Conservation (phyloP, 2,329 filamentous ascomycete species). For the Fusarium caatingaense region DNA sequence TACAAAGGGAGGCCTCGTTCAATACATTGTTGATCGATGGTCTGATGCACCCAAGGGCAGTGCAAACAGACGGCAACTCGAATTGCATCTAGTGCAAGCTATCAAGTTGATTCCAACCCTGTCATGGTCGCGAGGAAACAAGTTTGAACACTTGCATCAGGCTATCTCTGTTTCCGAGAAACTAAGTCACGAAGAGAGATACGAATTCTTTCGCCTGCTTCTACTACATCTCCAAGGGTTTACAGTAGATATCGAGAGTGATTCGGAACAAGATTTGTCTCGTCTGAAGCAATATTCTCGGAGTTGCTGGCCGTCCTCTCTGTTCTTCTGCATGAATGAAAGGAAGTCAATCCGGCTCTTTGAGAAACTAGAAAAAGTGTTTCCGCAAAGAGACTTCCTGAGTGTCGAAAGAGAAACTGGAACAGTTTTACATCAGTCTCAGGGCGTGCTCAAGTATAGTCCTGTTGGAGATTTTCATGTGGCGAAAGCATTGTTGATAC, state of each 20-base stretch:
- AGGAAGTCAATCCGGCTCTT: conserved; percentile 29
- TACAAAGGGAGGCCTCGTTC: neutral
- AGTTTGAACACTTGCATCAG: neutral
- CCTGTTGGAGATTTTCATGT: conserved; percentile 30
- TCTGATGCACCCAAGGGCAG: neutral
- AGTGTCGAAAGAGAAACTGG: neutral
- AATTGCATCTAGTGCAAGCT: conserved; percentile 9
- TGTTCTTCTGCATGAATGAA: conserved; percentile 31
- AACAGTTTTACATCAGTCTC: conserved; percentile 23
- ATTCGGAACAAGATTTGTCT: conserved; percentile 3
- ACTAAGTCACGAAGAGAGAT: conserved; percentile 13
- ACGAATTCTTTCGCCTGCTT: conserved; percentile 41
- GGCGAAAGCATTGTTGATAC: conserved; percentile 24
- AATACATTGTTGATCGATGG: conserved; percentile 35
- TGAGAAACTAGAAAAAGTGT: conserved; percentile 23
- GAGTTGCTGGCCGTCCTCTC: conserved; percentile 20
- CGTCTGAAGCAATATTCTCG: conserved; percentile 3
- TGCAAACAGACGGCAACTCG: neutral
- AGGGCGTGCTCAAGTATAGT: conserved; percentile 3
- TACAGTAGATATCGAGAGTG: conserved; percentile 42
- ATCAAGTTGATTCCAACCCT: conserved; percentile 11
- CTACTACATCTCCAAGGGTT: conserved; percentile 33
- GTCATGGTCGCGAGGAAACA: neutral
- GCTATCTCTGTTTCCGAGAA: neutral
- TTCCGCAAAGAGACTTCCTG: conserved; percentile 36